A percentile compares a stretch with the other conserved stretches of the same genome.
These are phyloP conservation scores for Coemansia umbellata DNA, from an alignment of 192 early-diverging fungal genomes.

Conservation along the genomic window DNA sequence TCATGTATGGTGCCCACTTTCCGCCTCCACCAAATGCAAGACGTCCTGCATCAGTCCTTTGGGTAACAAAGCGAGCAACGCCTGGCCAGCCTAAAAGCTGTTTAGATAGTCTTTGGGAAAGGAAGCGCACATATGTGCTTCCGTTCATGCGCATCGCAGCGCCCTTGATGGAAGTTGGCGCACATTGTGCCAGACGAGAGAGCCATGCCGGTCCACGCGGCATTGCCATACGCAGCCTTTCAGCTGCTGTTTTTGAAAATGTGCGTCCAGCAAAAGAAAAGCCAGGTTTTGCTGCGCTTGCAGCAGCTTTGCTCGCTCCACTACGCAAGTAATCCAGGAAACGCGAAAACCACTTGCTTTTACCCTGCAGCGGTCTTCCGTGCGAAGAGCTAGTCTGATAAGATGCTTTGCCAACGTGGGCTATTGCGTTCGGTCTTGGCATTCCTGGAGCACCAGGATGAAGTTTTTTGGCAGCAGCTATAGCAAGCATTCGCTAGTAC, in stretches of 20 bases:
- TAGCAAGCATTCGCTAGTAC: conserved; percentile 37
- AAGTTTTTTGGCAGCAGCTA: conserved; percentile 15
- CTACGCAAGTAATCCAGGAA: conserved; percentile 24
- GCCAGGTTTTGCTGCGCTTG: neutral
- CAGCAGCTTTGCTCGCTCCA: conserved; percentile 4
- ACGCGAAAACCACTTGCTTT: conserved; percentile 22
- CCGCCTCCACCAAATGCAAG: conserved; percentile 40
- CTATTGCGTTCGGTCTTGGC: neutral
- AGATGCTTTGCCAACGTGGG: conserved; percentile 12
- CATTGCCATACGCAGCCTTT: conserved; percentile 15
- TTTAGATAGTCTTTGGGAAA: conserved; percentile 5
- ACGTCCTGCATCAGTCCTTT: neutral
- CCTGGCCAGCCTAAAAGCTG: neutral
- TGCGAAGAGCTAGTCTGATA: conserved; percentile 28
- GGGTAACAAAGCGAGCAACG: conserved; percentile 9
- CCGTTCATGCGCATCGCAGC: conserved; percentile 4
- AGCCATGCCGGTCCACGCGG: conserved; percentile 18
- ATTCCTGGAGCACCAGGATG: neutral
- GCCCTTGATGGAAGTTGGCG: neutral
- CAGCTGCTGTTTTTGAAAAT: conserved; percentile 19
- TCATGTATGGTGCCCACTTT: conserved; percentile 37
- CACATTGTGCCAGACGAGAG: conserved; percentile 7
- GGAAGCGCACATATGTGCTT: conserved; percentile 1
- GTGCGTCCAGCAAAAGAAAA: neutral
- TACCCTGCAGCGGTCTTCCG: conserved; percentile 5